Conservation (phyloP, 768 basidiomycete genomes). For the Porphyrellus cyaneotinctus region DNA sequence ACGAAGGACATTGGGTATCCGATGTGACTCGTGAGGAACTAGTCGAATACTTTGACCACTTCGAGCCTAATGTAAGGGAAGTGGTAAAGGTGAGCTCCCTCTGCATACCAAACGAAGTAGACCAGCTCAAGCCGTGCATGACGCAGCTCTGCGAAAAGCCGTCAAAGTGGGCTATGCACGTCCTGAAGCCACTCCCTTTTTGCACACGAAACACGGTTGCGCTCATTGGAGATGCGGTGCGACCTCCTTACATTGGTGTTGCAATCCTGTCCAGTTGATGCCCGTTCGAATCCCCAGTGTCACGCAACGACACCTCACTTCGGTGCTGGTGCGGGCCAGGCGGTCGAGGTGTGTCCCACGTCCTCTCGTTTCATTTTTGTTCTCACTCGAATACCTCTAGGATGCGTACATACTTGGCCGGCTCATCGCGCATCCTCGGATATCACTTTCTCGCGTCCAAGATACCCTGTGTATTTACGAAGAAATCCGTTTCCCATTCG, state of each 20-base stretch:
- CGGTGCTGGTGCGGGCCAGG: neutral
- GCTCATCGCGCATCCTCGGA: conserved; percentile 16
- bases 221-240: conserved; percentile 49
- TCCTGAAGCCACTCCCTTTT: conserved; percentile 38
- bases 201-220: conserved; percentile 39
- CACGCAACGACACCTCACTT: neutral
- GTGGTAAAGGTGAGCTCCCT: conserved; percentile 25
- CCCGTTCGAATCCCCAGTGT: neutral
- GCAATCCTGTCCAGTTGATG: neutral
- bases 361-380: too few relatives aligned
- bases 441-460: conserved; percentile 1
- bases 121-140: neutral
- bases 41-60: conserved; percentile 25
- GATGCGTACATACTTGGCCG: conserved; percentile 16
- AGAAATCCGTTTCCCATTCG: neutral
- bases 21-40: conserved; percentile 35
- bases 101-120: neutral
- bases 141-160: conserved; percentile 34
- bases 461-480: neutral
- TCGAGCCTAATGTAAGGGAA: conserved; percentile 34
- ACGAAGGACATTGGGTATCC: conserved; percentile 32
- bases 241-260: neutral
- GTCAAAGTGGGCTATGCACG: conserved; percentile 44
- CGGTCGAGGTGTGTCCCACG: neutral
- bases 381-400: neutral